Conservation (phyloP, 441 rosid species). For the Geranium incanum region DNA sequence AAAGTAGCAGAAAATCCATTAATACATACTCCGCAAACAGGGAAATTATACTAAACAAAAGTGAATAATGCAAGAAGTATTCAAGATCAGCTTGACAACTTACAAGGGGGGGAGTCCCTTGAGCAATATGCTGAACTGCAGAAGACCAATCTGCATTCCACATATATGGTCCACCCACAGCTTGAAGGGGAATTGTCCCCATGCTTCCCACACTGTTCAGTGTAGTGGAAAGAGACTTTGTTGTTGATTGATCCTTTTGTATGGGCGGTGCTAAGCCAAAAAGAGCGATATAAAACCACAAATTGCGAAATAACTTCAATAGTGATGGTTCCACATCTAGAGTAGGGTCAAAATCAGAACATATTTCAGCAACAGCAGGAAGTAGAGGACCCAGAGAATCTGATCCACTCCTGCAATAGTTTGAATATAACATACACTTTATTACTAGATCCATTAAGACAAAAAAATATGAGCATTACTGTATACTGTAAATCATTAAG, state of each 20-base stretch:
- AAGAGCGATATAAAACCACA: conserved; percentile 96
- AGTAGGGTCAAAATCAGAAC: conserved; percentile 91
- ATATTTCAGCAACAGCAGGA: conserved; percentile 95
- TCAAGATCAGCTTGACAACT: conserved; percentile 36
- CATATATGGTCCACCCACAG: conserved; percentile 95
- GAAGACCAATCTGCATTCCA: conserved; percentile 76
- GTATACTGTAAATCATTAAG: conserved; percentile 9
- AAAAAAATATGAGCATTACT: conserved; percentile 15
- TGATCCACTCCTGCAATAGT: conserved; percentile 83
- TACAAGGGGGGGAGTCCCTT: conserved; percentile 98
- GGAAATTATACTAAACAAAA: conserved; percentile 1
- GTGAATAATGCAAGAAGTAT: conserved; percentile 18
- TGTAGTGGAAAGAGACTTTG: conserved; percentile 64
- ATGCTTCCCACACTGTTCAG: conserved; percentile 68
- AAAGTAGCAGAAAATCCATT: neutral
- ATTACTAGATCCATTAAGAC: conserved; percentile 15
- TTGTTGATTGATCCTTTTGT: conserved; percentile 45
- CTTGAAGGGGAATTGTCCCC: conserved; percentile 72
- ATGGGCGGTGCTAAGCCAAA: conserved; percentile 97
- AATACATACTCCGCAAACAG: neutral
- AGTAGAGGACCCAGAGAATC: conserved; percentile 94
- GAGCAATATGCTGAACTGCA: conserved; percentile 88
- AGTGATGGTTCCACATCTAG: conserved; percentile 83
- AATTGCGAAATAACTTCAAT: conserved; percentile 89
- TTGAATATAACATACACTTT: conserved; percentile 13